A percentile compares a stretch with the other conserved stretches of the same genome.
Conservation (phyloP, 257 asterid species). For the Petrea volubilis region DNA sequence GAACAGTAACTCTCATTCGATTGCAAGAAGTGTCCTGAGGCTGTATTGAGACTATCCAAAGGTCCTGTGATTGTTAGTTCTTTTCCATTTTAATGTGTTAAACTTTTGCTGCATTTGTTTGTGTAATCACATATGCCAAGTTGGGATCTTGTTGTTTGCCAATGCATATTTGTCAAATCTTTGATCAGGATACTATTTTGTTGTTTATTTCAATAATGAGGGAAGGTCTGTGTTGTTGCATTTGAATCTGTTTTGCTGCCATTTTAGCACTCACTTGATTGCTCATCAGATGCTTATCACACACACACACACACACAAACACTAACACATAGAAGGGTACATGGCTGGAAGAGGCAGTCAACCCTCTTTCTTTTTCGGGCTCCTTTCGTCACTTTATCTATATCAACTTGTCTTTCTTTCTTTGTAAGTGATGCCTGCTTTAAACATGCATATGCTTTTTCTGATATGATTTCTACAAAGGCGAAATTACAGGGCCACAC, state of each 20-base stretch:
- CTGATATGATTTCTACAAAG: conserved; percentile 12
- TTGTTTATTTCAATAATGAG: conserved; percentile 42
- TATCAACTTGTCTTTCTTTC: background rate
- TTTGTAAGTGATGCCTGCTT: background rate
- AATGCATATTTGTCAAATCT: conserved; percentile 26
- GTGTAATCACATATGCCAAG: conserved; percentile 32
- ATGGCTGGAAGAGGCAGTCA: too few relatives aligned
- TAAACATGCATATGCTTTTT: conserved; percentile 12
- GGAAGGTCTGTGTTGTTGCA: conserved; percentile 20
- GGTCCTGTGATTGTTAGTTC: conserved; percentile 40
- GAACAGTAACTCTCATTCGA: conserved; percentile 64
- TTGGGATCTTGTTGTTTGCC: conserved; percentile 29
- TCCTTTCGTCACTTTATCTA: background rate
- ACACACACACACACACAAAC: too few relatives aligned
- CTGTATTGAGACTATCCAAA: conserved; percentile 50
- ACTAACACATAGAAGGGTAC: too few relatives aligned
- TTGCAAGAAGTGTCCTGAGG: conserved; percentile 71
- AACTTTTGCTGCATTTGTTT: conserved; percentile 37
- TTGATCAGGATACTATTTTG: conserved; percentile 34
- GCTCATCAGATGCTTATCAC: too few relatives aligned
- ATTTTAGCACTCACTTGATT: background rate
- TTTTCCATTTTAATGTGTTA: conserved; percentile 15
- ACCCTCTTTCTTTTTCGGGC: too few relatives aligned
- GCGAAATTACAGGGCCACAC: background rate
- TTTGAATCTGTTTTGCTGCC: background rate